Conservation (phyloP, 2,329 filamentous ascomycete genomes). For the Furcasterigmium furcatum region DNA sequence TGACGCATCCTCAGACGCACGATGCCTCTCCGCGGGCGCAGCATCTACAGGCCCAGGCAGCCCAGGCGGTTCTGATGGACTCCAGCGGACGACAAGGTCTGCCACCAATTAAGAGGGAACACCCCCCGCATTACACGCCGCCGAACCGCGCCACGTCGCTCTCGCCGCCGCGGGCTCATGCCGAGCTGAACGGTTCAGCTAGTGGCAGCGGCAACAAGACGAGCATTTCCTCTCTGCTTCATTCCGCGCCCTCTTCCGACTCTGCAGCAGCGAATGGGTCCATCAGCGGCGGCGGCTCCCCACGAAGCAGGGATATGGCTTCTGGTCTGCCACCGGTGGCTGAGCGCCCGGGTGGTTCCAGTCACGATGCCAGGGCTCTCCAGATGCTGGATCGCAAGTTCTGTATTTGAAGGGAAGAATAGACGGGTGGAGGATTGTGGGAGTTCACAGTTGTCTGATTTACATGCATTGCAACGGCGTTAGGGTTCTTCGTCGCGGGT, state of each 20-base stretch:
- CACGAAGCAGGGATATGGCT: constrained; percentile 38
- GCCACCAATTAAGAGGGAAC: constrained; percentile 32
- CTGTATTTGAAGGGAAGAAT: constrained; percentile 21
- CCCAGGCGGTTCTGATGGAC: constrained; percentile 37
- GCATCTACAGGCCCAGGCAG: constrained; percentile 38
- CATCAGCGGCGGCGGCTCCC: constrained; percentile 45
- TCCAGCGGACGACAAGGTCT: constrained; percentile 36
- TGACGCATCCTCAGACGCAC: constrained; percentile 15
- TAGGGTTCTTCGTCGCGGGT: neutral
- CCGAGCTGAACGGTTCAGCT: constrained; percentile 19
- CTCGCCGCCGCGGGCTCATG: constrained; percentile 42
- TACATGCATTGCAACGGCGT: neutral
- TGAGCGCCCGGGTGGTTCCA: constrained; percentile 48
- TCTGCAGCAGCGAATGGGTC: constrained; percentile 32
- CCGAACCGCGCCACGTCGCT: constrained; percentile 43
- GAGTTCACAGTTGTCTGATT: neutral
- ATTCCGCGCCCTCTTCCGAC: constrained; percentile 37
- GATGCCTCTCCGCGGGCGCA: constrained; percentile 40
- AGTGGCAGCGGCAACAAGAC: constrained; percentile 31
- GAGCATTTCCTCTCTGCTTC: constrained; percentile 47
- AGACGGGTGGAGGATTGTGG: neutral
- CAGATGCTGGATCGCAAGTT: constrained; percentile 63
- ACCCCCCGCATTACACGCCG: constrained; percentile 26
- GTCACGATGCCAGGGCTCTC: constrained; percentile 63
- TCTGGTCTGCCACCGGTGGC: constrained; percentile 48